Base-by-base conservation (phyloP, 169 alveolate species). In the Plasmodium knowlesi region DNA sequence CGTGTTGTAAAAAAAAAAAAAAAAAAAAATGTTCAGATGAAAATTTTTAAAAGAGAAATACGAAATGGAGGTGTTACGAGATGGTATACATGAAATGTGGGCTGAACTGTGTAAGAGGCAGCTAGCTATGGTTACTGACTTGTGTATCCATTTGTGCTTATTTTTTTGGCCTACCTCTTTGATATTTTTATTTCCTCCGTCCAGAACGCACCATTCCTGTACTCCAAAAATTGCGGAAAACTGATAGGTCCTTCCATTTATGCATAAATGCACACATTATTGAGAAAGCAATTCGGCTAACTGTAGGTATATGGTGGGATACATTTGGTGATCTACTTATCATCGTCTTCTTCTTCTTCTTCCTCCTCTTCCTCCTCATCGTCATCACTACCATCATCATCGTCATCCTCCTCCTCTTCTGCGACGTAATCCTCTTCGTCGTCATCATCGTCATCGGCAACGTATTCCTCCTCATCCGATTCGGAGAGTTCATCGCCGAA, bases 331-430 rank as follows among this genome's bases (percentile, higher is more conserved):
- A 16, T 32, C 53, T 39, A 61, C 28, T 95, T 96, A 19, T 96
- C 97, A 78, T 96, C 97, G 41, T 92, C 94, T 10, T 96, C 98
- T 37, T 94, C 97, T 28, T 92, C 97, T 22, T 61, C 57, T 6
- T 96, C 98, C 3, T 85, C 97, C 30, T 70, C 89, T 5, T 88
- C 94, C 34, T 61, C 94, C 5, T 43, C 86, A 0, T 76, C 96
- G 39, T 84, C 97, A 5, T 96, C 98, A 0, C 94, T 98, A 6
- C 96, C 98, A 16, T 97, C 98, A 50, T 96, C 98, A 32, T 95
- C 97, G n/a, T 95, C 98, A 25, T 97, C 99, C 22, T 96, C 98
- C 9, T 96, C 98, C 1, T 94, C 98, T 32, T 92, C 97, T n/a
- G 96, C 94, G 57, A 96, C 96, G 25, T 96, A 97, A 32, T 93